These are phyloP conservation scores for Serendipita vermifera DNA, from an alignment of 768 basidiomycete species.

Conservation along the genomic window DNA sequence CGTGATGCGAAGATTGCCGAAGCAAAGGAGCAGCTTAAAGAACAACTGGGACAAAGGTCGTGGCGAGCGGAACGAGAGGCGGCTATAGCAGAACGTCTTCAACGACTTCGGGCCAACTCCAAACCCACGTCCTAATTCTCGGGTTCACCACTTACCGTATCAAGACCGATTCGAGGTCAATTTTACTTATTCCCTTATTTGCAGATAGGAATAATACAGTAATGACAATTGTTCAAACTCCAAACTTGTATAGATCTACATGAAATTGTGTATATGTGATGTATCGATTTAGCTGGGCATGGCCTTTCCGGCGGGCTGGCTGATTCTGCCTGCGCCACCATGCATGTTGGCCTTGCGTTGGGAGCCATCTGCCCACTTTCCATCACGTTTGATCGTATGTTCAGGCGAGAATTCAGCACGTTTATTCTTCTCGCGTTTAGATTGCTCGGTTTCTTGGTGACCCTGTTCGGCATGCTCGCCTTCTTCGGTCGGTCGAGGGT, in stretches of 20 bases:
- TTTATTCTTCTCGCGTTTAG: conserved; percentile 6
- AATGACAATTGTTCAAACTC: too few relatives aligned
- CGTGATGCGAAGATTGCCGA: too few relatives aligned
- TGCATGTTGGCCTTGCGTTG: not conserved
- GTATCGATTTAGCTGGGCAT: not conserved
- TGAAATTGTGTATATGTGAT: too few relatives aligned
- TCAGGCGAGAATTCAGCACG: not conserved
- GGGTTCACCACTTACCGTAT: not conserved
- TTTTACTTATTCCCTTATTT: not conserved
- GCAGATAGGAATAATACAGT: too few relatives aligned
- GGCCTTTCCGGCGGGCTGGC: conserved; percentile 5
- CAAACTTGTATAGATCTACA: too few relatives aligned
- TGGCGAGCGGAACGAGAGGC: not conserved
- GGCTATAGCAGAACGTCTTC: not conserved
- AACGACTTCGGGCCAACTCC: not conserved
- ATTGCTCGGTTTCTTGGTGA: not conserved
- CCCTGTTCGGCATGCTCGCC: not conserved
- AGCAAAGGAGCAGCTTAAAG: too few relatives aligned
- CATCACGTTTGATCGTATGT: not conserved
- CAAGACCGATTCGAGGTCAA: not conserved
- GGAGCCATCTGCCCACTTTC: not conserved
- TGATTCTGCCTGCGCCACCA: conserved; percentile 1
- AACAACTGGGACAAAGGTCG: too few relatives aligned
- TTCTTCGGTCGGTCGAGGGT: not conserved
- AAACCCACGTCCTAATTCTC: not conserved